phyloP scores from a whole-genome alignment of 352 stramenopile species.

The Pythium phragmitis region DNA sequence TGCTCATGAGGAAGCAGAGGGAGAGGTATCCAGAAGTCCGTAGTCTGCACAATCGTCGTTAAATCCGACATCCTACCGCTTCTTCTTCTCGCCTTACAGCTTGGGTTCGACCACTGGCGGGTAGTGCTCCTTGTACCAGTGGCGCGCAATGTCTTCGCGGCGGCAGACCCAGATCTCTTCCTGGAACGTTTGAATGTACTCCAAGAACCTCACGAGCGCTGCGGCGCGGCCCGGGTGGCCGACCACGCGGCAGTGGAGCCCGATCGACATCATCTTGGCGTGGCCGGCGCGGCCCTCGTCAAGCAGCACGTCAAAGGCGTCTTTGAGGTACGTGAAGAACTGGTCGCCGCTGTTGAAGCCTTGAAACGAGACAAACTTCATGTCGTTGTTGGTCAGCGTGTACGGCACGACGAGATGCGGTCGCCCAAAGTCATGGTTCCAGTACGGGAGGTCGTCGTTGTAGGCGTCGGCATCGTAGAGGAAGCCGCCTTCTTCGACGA shows the following conservation, averaged over 20 bases:
- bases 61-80: neutral
- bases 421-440: constrained; percentile 85
- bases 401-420: constrained; percentile 96
- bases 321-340: constrained; percentile 94
- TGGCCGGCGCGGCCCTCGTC: constrained; percentile 83
- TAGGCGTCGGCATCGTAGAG: constrained; percentile 96
- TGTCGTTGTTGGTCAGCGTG: constrained; percentile 96
- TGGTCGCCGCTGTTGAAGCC: constrained; percentile 92
- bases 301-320: constrained; percentile 86
- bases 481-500: constrained; percentile 93
- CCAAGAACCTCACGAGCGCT: constrained; percentile 91
- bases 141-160: constrained; percentile 92
- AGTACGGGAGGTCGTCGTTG: constrained; percentile 96
- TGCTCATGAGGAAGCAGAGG: no score
- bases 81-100: constrained; percentile 30
- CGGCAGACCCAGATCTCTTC: constrained; percentile 93
- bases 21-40: no score
- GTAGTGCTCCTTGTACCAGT: constrained; percentile 93
- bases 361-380: constrained; percentile 92
- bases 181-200: constrained; percentile 88
- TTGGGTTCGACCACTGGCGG: constrained; percentile 40
- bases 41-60: neutral
- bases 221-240: constrained; percentile 88
- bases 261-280: constrained; percentile 96
- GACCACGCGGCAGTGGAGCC: constrained; percentile 92